Percentiles rank a stretch among this genome's conserved stretches.
Evolutionary conservation across 768 basidiomycete species (phyloP).

Genomic region (Lanmaoa pseudosensibilis): DNA sequence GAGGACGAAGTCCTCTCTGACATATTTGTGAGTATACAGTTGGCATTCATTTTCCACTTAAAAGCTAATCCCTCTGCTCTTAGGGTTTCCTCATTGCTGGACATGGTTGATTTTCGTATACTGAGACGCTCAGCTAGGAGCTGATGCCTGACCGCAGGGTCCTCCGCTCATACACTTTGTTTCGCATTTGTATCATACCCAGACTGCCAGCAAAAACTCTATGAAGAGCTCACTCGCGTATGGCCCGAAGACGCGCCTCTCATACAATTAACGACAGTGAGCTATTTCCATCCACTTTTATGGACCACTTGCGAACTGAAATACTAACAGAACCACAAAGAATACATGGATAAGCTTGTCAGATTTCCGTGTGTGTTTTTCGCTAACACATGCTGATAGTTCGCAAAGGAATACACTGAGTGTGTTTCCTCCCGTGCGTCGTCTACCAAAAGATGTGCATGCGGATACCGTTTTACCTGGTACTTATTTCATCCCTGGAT

Average conservation of each 20-base stretch:
- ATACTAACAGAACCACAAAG: slow-evolving; percentile 38
- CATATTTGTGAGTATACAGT: slow-evolving; percentile 41
- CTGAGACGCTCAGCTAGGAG: not conserved
- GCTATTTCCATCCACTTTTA: not conserved
- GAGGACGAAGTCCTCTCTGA: slow-evolving; percentile 50
- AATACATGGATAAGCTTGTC: slow-evolving; percentile 40
- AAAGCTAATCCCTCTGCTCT: not conserved
- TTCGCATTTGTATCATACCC: slow-evolving; percentile 47
- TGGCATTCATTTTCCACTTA: not conserved
- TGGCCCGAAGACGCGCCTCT: slow-evolving; percentile 48
- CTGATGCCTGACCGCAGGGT: slow-evolving; percentile 37
- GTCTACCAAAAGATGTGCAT: slow-evolving; percentile 37
- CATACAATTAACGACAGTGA: slow-evolving; percentile 30
- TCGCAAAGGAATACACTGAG: slow-evolving; percentile 42
- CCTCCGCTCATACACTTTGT: slow-evolving; percentile 44
- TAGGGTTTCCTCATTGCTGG: slow-evolving; percentile 51
- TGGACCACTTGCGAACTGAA: not conserved
- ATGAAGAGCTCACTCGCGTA: slow-evolving; percentile 39
- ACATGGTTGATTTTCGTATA: slow-evolving; percentile 24
- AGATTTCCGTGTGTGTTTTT: not conserved
- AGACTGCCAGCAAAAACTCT: slow-evolving; percentile 46
- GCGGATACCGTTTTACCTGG: slow-evolving; percentile 37
- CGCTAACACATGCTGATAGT: not conserved
- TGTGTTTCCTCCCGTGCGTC: slow-evolving; percentile 38
- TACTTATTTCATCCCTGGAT: slow-evolving; percentile 34